Conservation (phyloP, 495 filamentous ascomycete genomes). For the Hypoxylon lenormandii region DNA sequence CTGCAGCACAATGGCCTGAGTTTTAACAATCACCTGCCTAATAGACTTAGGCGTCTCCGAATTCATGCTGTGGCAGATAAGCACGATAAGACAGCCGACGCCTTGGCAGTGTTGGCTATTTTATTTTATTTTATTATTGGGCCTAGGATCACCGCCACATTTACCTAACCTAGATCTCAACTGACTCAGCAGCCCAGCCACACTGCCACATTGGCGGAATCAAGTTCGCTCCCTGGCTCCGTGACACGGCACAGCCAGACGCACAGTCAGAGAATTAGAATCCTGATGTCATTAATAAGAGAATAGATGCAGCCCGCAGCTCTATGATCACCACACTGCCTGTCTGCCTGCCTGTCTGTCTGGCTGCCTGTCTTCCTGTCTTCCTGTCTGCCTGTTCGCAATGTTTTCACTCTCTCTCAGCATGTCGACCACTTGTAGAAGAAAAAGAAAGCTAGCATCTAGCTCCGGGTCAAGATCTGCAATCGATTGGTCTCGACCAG, state of each 20-base stretch:
- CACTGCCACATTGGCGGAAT: too few species aligned
- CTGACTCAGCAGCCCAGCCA: too few species aligned
- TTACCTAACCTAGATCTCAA: neutral
- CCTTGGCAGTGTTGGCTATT: neutral
- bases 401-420: neutral
- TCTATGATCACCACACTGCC: neutral
- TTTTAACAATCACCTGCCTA: too few species aligned
- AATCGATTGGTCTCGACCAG: conserved; percentile 25
- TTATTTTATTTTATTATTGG: neutral
- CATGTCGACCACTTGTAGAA: conserved; percentile 1
- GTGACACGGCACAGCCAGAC: too few species aligned
- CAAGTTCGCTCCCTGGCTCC: too few species aligned
- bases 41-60: too few species aligned
- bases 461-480: conserved; percentile 1
- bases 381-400: neutral
- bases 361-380: too few species aligned
- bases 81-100: neutral
- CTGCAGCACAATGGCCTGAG: too few species aligned
- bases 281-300: conserved; percentile 24
- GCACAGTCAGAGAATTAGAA: neutral
- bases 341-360: too few species aligned
- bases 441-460: neutral
- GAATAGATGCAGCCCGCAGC: neutral
- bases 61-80: too few species aligned
- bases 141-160: neutral